Evolutionary conservation across 2,329 filamentous ascomycete species (phyloP).

Genomic region (Exophiala sp.): DNA sequence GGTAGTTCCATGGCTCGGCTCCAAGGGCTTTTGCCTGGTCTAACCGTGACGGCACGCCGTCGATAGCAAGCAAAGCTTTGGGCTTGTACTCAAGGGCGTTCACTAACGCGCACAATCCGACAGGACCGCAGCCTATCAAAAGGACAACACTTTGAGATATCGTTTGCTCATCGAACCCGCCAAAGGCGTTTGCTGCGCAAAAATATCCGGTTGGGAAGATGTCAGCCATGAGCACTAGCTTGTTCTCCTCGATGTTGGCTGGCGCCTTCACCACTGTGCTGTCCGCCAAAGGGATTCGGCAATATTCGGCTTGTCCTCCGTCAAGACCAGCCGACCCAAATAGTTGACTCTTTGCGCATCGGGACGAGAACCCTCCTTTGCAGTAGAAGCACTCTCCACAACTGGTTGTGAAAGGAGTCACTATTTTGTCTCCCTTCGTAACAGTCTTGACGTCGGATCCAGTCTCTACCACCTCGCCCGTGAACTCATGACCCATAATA

Average conservation of each 20-base stretch:
- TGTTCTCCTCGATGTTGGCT: conserved; percentile 66
- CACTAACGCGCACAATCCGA: conserved; percentile 79
- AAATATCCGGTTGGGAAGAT: conserved; percentile 87
- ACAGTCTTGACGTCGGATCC: conserved; percentile 67
- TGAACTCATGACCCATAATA: conserved; percentile 79
- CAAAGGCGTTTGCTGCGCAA: conserved; percentile 74
- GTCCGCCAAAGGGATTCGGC: conserved; percentile 77
- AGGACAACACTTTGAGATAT: conserved; percentile 68
- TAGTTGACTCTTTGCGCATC: conserved; percentile 66
- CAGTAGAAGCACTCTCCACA: conserved; percentile 85
- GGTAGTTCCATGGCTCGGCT: conserved; percentile 79
- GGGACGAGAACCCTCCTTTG: conserved; percentile 68
- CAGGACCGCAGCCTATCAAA: conserved; percentile 78
- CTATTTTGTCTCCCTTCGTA: conserved; percentile 71
- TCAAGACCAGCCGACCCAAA: conserved; percentile 70
- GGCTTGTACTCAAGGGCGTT: conserved; percentile 73
- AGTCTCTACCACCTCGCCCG: conserved; percentile 66
- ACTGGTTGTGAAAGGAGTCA: conserved; percentile 78
- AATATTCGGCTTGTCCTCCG: conserved; percentile 78
- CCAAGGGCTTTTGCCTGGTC: conserved; percentile 70
- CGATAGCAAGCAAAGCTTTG: conserved; percentile 72
- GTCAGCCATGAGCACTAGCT: conserved; percentile 83
- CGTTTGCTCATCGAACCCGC: conserved; percentile 55
- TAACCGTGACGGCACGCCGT: conserved; percentile 71
- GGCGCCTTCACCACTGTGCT: conserved; percentile 74